Evolutionary conservation across 352 stramenopile species (phyloP).

Genomic region (Phytophthora parvispora): DNA sequence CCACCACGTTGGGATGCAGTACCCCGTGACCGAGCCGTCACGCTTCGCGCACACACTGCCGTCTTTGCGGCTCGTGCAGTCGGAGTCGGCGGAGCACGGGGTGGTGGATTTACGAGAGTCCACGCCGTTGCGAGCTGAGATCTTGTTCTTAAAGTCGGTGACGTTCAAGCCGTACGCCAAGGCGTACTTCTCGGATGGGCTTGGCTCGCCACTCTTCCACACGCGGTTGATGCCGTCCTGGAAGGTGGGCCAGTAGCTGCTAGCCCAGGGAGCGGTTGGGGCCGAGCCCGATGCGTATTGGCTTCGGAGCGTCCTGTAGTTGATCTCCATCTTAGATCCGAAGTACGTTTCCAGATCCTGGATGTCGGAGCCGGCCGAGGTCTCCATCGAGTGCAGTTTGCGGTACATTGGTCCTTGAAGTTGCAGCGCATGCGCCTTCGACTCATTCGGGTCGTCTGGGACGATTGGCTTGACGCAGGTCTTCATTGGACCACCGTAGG

Average conservation of each 20-base stretch:
- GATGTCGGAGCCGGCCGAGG: conserved; percentile 35
- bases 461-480: conserved; percentile 28
- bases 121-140: conserved; percentile 40
- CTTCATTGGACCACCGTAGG: conserved; percentile 29
- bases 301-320: conserved; percentile 28
- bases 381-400: conserved; percentile 23
- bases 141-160: conserved; percentile 37
- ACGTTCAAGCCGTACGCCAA: conserved; percentile 40
- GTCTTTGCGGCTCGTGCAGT: conserved; percentile 18
- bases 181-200: conserved; percentile 54
- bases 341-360: conserved; percentile 41
- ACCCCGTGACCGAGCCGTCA: conserved; percentile 8
- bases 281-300: conserved; percentile 24
- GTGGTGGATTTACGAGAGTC: conserved; percentile 21
- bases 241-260: conserved; percentile 68
- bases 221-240: conserved; percentile 65
- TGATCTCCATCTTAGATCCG: conserved; percentile 40
- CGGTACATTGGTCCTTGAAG: conserved; percentile 14
- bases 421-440: not conserved
- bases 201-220: conserved; percentile 33
- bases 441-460: conserved; percentile 21
- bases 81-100: conserved; percentile 11
- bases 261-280: conserved; percentile 38
- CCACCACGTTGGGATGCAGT: conserved; percentile 42
- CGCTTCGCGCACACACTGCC: conserved; percentile 32